Percentiles rank a stretch among this genome's conserved stretches.
These are phyloP conservation scores for Phytopythium litorale DNA, from an alignment of 352 stramenopile genomes.

Conservation along the genomic window DNA sequence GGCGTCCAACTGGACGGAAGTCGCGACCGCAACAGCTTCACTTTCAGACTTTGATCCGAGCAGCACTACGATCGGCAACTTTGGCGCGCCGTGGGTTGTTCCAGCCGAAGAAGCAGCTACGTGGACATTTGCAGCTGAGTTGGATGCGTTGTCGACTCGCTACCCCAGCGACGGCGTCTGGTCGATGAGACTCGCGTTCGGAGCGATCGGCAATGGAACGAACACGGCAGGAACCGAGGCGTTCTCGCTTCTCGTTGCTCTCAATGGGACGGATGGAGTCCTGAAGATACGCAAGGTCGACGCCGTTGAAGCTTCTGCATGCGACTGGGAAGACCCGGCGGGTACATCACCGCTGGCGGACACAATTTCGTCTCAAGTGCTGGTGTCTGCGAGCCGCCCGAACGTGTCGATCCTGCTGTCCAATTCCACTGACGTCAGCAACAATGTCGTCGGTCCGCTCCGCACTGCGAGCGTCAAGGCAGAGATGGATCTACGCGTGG, in stretches of 20 bases:
- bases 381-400: neutral
- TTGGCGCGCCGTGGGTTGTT: neutral
- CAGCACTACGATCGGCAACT: neutral
- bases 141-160: neutral
- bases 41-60: neutral
- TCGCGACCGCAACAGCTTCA: neutral
- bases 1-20: neutral
- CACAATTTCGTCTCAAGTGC: neutral
- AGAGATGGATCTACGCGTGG: neutral
- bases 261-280: neutral
- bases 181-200: neutral
- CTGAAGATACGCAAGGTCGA: neutral
- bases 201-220: neutral
- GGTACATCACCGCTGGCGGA: neutral
- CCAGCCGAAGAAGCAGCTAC: neutral
- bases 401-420: neutral
- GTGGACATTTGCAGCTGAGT: neutral
- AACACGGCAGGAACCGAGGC: neutral
- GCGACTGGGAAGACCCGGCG: neutral
- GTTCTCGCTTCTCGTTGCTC: neutral
- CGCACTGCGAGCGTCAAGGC: neutral
- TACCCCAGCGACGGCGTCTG: neutral
- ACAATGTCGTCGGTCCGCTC: neutral
- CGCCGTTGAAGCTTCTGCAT: neutral
- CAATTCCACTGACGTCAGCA: neutral